Base-by-base conservation (phyloP, 2,329 filamentous ascomycete genomes). In the Pseudogymnoascus sp. region DNA sequence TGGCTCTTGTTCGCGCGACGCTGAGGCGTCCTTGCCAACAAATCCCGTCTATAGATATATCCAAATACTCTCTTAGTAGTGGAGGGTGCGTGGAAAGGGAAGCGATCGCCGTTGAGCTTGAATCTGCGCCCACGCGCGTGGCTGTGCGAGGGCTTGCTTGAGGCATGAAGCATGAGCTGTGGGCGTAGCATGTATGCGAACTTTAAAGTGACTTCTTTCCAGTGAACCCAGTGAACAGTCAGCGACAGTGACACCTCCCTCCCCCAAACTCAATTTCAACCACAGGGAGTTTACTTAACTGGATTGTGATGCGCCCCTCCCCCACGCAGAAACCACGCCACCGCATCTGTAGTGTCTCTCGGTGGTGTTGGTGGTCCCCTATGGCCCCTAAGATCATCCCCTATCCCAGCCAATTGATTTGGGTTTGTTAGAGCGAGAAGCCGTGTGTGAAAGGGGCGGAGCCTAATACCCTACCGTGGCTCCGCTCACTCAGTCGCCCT, bases 121-220 rank as follows among this genome's bases (percentile, higher is more conserved):
- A 57, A 16, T 34, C n/a, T 57, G 51, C 28, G 51, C n/a, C 25
- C 28, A 28, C 51, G 25, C n/a, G 51, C 28, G 51, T 57, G 51
- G 51, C 51, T 57, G 51, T 57, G 51, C 34, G 51, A 57, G 28
- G 51, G 51, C 51, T 57, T 57, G 51, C 51, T 34, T 57, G 51
- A 34, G 13, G 25, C 51, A 57, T 57, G 25, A 34, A 57, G 51
- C 28, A 57, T 54, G 51, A 57, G 51, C 51, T 57, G 51, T 57
- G n/a, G 51, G 25, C 25, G 51, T 57, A 57, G 51, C n/a, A 57
- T 57, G 51, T 57, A 57, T 19, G 51, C 31, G 51, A 57, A 57
- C 51, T 57, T 19, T 57, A 57, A 57, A 57, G 51, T 57, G 51
- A 57, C 51, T 57, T 57, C 51, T 57, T 57, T 57, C 51, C 51